Percentiles rank a stretch among this genome's conserved stretches.
Conservation (phyloP, 305 asterid species). For the Fraxinus angustifolia region DNA sequence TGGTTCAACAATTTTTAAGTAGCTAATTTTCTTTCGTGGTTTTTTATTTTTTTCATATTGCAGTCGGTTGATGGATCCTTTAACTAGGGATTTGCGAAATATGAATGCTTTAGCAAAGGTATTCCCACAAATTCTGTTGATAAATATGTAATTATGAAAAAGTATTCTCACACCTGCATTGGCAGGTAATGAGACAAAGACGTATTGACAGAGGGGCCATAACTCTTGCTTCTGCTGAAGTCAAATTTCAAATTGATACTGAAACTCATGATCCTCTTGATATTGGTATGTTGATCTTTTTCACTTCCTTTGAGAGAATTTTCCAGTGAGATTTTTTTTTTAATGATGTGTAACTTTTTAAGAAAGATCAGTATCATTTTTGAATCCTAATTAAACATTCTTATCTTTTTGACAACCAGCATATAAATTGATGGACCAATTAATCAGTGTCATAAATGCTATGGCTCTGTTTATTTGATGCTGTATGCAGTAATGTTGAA, state of each 20-base stretch:
- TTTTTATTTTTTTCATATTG: constrained; percentile 1
- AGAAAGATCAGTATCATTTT: constrained; percentile 2
- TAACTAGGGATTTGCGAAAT: constrained; percentile 88
- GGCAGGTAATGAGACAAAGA: constrained; percentile 93
- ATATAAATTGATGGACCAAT: constrained; percentile 15
- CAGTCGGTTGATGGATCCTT: constrained; percentile 93
- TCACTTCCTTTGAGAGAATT: background rate
- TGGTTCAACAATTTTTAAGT: background rate
- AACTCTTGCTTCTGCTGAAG: constrained; percentile 99
- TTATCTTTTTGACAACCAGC: background rate
- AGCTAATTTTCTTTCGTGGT: background rate
- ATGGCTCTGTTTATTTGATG: background rate
- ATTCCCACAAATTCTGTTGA: constrained; percentile 14
- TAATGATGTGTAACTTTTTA: background rate
- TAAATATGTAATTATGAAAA: background rate
- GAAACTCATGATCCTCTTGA: constrained; percentile 99
- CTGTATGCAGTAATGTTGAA: background rate
- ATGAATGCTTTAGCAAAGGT: constrained; percentile 94
- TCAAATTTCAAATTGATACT: constrained; percentile 92
- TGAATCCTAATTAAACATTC: background rate
- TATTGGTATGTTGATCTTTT: constrained; percentile 55
- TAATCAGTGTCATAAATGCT: background rate
- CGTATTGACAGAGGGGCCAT: constrained; percentile 97
- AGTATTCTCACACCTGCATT: constrained; percentile 23
- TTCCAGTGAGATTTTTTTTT: background rate